Evolutionary conservation across 768 basidiomycete species (phyloP).

Genomic region (Lactarius hengduanensis): DNA sequence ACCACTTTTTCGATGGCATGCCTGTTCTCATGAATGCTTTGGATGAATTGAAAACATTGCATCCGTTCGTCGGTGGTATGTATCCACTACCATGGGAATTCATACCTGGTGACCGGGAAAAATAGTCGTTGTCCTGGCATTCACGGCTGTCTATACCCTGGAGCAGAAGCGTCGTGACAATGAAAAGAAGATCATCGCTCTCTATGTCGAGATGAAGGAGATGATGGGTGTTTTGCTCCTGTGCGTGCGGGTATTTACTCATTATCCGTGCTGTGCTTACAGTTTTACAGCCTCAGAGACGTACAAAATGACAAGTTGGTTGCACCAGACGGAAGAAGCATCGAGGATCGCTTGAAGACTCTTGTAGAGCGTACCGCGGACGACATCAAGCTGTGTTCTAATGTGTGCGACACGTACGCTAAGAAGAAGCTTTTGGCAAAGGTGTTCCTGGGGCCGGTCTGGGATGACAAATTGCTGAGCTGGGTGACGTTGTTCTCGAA

Average conservation of each 20-base stretch:
- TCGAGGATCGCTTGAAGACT: constrained; percentile 37
- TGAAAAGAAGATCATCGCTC: constrained; percentile 46
- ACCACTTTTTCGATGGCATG: constrained; percentile 31
- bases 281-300: constrained; percentile 34
- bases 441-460: constrained; percentile 34
- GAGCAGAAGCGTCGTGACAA: constrained; percentile 51
- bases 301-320: constrained; percentile 34
- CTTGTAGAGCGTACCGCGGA: constrained; percentile 33
- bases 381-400: constrained; percentile 37
- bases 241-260: constrained; percentile 1
- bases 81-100: not conserved
- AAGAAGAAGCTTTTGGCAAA: constrained; percentile 35
- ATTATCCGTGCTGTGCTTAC: not conserved
- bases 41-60: constrained; percentile 33
- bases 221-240: constrained; percentile 38
- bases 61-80: constrained; percentile 35
- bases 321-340: constrained; percentile 33
- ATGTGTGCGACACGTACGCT: constrained; percentile 36
- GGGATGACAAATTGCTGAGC: constrained; percentile 33
- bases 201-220: constrained; percentile 51
- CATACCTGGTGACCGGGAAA: not conserved
- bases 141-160: constrained; percentile 48
- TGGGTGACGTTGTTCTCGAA: constrained; percentile 32
- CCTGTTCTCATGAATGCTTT: constrained; percentile 33
- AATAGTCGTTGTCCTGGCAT: constrained; percentile 49